Base-by-base conservation (phyloP, 169 alveolate species). In the Eimeria necatrix region DNA sequence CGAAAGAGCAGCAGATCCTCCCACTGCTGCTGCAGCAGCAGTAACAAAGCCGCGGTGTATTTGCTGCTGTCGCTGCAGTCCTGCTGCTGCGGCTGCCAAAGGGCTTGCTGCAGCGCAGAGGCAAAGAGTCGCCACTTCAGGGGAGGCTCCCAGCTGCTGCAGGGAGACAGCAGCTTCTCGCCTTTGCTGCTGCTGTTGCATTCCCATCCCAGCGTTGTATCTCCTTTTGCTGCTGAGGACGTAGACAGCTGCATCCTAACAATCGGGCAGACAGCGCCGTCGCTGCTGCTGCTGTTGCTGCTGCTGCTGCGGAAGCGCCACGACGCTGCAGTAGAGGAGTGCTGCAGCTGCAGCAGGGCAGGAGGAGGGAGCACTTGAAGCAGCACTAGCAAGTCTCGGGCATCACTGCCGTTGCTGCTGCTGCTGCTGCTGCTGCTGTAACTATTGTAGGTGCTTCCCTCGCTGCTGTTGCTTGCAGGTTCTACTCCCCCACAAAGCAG, bases 111-210 rank as follows among this genome's bases (percentile, higher is more conserved):
- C 87, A 76, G 68, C 41, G 64, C 64, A 20, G 32, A 18, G 10
- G 87, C 87, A 76, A 76, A 76, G 18, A 76, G 26, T 9, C 87
- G 87, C 87, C 87, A 76, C 32, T 76, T 76, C 64, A 76, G n/a
- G 68, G 87, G 87, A 16, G 87, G 18, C 14, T 76, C 26, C 87
- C 87, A 41, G 41, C 26, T 48, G 87, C 64, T 49, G 64, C 64
- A 48, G 64, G 26, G 59, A 3, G 53, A n/a, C 64, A 4, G 87
- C 87, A 76, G 87, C 59, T 5, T 48, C 26, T 20, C 59, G 61
- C 46, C 24, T 46, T 60, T 41, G 83, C 56, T 5, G 83, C 83
- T 73, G 52, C 83, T 73, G 87, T 26, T 76, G 87, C 26, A 76
- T 6, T 76, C 87, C 87, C 87, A 76, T 49, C 61, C 87, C 10